phyloP scores from a whole-genome alignment of 2,329 filamentous ascomycete species.

The Beauveria medogensis region DNA sequence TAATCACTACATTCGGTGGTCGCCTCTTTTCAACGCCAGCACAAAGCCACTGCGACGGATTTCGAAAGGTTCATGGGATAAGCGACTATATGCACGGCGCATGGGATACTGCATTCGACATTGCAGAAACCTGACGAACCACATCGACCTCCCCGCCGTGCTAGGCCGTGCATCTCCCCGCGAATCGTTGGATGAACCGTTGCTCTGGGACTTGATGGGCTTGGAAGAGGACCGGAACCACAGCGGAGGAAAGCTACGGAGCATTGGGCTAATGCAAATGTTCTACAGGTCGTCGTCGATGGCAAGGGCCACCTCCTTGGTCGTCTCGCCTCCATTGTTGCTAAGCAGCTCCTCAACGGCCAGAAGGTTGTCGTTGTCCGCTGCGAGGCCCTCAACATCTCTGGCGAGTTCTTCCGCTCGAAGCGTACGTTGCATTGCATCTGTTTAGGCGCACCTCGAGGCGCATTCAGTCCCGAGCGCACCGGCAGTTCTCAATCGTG shows the following conservation, averaged over 20 bases:
- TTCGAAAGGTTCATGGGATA: not conserved
- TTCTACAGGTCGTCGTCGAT: constrained; percentile 85
- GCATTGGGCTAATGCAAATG: constrained; percentile 16
- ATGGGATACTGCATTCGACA: not conserved
- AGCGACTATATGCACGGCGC: not conserved
- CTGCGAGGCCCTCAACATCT: constrained; percentile 99
- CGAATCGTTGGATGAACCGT: not conserved
- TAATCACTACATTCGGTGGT: constrained; percentile 19
- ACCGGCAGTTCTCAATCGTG: constrained; percentile 9
- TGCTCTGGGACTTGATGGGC: not conserved
- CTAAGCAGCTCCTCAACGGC: constrained; percentile 97
- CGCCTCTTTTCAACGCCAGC: not conserved
- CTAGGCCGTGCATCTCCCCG: not conserved
- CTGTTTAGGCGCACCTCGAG: not conserved
- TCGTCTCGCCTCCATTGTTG: constrained; percentile 94
- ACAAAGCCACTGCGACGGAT: constrained; percentile 1
- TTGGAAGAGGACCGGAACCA: not conserved
- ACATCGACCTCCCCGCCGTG: not conserved
- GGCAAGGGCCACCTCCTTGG: constrained; percentile 99
- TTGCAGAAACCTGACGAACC: not conserved
- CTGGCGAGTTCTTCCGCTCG: constrained; percentile 99
- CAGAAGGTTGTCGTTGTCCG: constrained; percentile 99
- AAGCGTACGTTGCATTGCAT: constrained; percentile 73
- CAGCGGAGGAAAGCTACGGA: not conserved
- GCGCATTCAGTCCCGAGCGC: constrained; percentile 13